These are phyloP conservation scores for Pseudozyma flocculosa DNA, from an alignment of 1,284 basidiomycete species.

Conservation along the genomic window DNA sequence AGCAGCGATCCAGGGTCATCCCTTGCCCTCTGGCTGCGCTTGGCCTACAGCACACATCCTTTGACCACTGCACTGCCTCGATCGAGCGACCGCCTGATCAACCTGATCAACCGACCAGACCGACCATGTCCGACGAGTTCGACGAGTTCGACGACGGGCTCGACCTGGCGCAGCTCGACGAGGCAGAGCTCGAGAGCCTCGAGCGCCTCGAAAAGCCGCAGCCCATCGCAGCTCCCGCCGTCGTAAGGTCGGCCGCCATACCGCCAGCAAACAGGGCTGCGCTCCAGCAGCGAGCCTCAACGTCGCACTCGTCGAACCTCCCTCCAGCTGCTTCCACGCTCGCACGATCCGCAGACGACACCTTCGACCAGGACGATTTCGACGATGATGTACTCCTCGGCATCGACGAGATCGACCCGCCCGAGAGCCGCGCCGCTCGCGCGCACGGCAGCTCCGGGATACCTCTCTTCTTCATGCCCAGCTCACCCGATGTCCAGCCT, in stretches of 20 bases:
- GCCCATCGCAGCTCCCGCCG: background rate
- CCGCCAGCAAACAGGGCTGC: no score
- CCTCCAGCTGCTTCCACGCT: no score
- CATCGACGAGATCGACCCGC: background rate
- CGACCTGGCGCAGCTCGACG: constrained; percentile 1
- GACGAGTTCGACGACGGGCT: constrained; percentile 28
- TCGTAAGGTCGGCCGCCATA: background rate
- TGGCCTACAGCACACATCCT: no score
- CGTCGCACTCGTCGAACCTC: no score
- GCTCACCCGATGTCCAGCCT: no score
- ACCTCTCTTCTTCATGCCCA: no score
- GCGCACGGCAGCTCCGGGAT: background rate
- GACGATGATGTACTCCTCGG: constrained; percentile 4
- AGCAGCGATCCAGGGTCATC: no score
- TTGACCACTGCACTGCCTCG: no score
- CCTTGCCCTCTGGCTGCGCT: no score
- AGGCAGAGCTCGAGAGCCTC: constrained; percentile 1
- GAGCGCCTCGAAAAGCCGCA: constrained; percentile 1
- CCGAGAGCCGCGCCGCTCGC: background rate
- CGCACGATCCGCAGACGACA: background rate
- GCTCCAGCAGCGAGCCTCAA: no score
- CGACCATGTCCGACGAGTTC: constrained; percentile 9
- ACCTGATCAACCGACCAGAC: no score
- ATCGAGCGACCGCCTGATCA: no score
- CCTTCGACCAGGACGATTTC: constrained; percentile 4